These are phyloP conservation scores for Floccularia luteovirens DNA, from an alignment of 768 basidiomycete species.

Conservation along the genomic window DNA sequence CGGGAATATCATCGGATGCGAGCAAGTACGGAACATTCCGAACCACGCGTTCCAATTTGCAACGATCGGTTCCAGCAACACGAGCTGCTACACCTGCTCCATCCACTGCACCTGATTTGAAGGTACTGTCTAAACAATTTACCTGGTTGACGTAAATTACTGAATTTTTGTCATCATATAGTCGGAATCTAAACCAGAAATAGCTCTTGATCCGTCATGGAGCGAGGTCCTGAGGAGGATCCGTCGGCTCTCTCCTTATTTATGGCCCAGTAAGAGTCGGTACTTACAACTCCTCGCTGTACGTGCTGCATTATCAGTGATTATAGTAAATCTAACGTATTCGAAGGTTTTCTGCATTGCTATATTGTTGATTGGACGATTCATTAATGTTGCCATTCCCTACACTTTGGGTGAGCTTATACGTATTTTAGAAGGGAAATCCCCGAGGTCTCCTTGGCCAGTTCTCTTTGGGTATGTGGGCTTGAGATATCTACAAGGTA, in stretches of 20 bases:
- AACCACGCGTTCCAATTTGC: conserved; percentile 37
- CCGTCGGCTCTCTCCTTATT: conserved; percentile 62
- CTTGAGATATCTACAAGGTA: conserved; percentile 68
- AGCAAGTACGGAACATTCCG: conserved; percentile 77
- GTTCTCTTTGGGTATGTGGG: conserved; percentile 62
- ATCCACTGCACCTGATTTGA: conserved; percentile 27
- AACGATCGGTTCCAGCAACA: conserved; percentile 47
- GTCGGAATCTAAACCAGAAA: conserved; percentile 39
- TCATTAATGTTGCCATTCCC: conserved; percentile 71
- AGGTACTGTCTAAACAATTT: conserved; percentile 19
- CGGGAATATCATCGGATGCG: conserved; percentile 28
- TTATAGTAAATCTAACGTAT: conserved; percentile 1
- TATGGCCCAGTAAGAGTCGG: conserved; percentile 71
- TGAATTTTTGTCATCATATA: conserved; percentile 10
- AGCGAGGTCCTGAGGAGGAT: conserved; percentile 60
- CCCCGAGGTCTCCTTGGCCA: conserved; percentile 52
- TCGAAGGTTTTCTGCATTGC: conserved; percentile 56
- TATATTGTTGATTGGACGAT: conserved; percentile 65
- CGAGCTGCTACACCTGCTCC: conserved; percentile 42
- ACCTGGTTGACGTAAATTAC: neutral
- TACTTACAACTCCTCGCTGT: conserved; percentile 68
- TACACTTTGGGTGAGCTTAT: conserved; percentile 64
- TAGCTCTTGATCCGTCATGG: conserved; percentile 63
- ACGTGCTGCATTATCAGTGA: conserved; percentile 14
- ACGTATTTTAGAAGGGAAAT: conserved; percentile 39